phyloP scores from a whole-genome alignment of 352 stramenopile genomes.

The Globisporangium mamillatum region DNA sequence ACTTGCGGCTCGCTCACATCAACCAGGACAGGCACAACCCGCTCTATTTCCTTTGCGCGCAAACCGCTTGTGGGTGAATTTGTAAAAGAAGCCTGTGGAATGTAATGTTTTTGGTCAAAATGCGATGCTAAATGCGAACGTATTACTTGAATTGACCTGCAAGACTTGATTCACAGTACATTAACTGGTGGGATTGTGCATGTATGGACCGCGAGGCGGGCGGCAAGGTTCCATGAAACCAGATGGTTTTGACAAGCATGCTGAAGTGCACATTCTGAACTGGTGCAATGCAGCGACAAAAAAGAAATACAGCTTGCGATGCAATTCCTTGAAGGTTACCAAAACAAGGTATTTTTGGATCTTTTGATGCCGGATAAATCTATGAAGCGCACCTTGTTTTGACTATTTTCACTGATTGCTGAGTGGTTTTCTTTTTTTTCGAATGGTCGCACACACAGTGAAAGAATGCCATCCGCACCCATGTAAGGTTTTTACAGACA shows the following conservation, averaged over 20 bases:
- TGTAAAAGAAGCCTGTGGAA: not conserved
- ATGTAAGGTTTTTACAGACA: not conserved
- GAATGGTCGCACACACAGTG: constrained; percentile 1
- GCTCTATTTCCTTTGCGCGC: not conserved
- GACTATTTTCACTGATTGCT: not conserved
- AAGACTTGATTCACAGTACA: not conserved
- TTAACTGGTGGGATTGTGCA: not conserved
- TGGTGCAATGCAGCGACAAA: not conserved
- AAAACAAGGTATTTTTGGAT: not conserved
- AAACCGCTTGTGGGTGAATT: not conserved
- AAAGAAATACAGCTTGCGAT: not conserved
- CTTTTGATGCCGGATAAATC: too few relatives aligned
- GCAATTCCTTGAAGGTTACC: not conserved
- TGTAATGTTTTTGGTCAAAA: not conserved
- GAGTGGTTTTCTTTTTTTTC: constrained; percentile 1
- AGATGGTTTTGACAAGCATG: not conserved
- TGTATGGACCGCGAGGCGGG: not conserved
- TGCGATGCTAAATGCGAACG: too few relatives aligned
- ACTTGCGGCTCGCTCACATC: not conserved
- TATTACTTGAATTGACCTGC: not conserved
- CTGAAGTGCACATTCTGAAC: not conserved
- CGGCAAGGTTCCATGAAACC: not conserved
- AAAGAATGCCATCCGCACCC: not conserved
- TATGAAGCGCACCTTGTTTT: not conserved
- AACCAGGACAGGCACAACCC: not conserved